Evolutionary conservation across 2,329 filamentous ascomycete genomes (phyloP), one percentile per base, ranked within the genome.

Genomic region (Triangularia setosa): DNA sequence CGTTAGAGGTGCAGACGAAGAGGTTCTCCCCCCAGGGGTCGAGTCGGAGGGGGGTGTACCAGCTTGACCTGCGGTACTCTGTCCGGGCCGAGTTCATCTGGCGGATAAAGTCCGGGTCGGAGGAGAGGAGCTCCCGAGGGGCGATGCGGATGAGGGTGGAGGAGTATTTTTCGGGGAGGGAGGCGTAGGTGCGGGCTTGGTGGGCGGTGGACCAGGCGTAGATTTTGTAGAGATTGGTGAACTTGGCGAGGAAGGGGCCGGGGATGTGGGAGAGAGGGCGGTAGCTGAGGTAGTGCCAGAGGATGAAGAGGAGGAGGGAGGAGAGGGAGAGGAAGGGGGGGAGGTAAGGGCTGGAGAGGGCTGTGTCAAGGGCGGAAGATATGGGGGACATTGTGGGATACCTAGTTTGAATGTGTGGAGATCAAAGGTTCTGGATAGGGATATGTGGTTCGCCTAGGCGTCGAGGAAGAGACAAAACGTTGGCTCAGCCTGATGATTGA

Each of bases 221-320:
- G 1, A 74, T 74, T 14, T 78, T 72, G 67, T 74, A 75, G 30
- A 77, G 71, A n/a, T 78, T 78, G 0, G 79, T 79, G 33, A 81
- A 74, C 0, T 68, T 73, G 1, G 78, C 77, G 2, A 72, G 58
- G 16, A 68, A 68, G 4, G 80, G 79, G 0, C 79, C 79, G 5
- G 74, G 74, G 61, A 81, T 72, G 64, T 79, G 75, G 11, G 77
- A 73, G 6, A 81, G 74, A 25, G 78, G 75, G 27, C 64, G 70
- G 68, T 70, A 67, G 52, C 18, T 11, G 48, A 23, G 48, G 48
- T 23, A 23, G 48, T 53, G 48, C 48, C 48, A 53, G 48, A 25
- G 18, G 12, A 55, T 55, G 52, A 55, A 16, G 12, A 28, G n/a
- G 21, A 16, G 4, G n/a, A 55, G 25, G 52, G n/a, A n/a, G 21